These are phyloP conservation scores for Conidiobolus coronatus DNA, from an alignment of 371 early-diverging fungal genomes.

Conservation along the genomic window DNA sequence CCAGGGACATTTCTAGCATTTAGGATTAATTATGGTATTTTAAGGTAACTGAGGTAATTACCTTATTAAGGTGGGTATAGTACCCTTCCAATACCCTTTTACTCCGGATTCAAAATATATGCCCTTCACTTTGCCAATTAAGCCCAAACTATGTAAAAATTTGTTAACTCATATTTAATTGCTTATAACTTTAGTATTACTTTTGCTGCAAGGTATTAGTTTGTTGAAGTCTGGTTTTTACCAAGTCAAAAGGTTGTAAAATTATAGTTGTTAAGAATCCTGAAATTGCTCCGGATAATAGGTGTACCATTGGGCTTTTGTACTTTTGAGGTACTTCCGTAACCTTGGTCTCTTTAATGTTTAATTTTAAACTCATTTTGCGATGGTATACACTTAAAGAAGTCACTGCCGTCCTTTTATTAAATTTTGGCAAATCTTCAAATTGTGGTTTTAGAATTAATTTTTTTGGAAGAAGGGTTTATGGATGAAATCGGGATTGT, in stretches of 20 bases:
- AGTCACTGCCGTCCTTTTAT: too few relatives aligned
- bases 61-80: conserved; percentile 59
- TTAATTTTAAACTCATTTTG: too few relatives aligned
- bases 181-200: conserved; percentile 11
- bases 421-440: too few relatives aligned
- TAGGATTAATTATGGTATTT: not conserved
- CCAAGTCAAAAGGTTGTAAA: conserved; percentile 80
- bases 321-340: too few relatives aligned
- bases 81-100: conserved; percentile 78
- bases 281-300: conserved; percentile 14
- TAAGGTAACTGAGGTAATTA: conserved; percentile 8
- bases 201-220: conserved; percentile 21
- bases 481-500: too few relatives aligned
- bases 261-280: conserved; percentile 58
- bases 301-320: too few relatives aligned
- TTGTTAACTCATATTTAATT: not conserved
- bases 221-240: conserved; percentile 70
- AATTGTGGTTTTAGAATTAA: too few relatives aligned
- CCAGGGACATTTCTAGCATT: conserved; percentile 56
- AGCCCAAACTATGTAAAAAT: not conserved
- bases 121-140: conserved; percentile 12
- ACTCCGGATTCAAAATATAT: conserved; percentile 36
- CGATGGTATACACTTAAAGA: too few relatives aligned
- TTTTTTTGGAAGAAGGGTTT: too few relatives aligned
- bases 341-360: too few relatives aligned